Conservation (phyloP, 768 basidiomycete species). For the Russula foetens region DNA sequence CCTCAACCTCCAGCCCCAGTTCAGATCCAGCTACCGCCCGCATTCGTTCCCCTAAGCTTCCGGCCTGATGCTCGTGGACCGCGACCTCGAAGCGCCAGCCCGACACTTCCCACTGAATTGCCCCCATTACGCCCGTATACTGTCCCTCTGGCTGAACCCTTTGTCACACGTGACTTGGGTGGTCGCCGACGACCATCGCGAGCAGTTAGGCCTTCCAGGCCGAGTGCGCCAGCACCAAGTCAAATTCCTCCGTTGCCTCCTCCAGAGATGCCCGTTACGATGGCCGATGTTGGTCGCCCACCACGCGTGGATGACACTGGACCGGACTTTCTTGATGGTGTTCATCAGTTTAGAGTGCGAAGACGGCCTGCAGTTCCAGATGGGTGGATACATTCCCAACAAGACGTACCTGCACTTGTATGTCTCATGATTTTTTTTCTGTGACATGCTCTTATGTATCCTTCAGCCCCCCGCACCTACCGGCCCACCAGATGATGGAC, state of each 20-base stretch:
- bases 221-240: neutral
- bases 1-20: conserved; percentile 33
- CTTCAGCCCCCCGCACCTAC: neutral
- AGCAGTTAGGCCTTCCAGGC: neutral
- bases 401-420: neutral
- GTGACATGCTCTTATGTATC: neutral
- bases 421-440: neutral
- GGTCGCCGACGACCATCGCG: conserved; percentile 1
- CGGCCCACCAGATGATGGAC: neutral
- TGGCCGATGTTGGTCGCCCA: neutral
- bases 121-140: conserved; percentile 24
- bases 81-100: conserved; percentile 37
- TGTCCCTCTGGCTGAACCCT: conserved; percentile 7
- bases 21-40: conserved; percentile 41
- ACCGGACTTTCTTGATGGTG: neutral
- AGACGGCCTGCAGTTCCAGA: neutral
- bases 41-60: conserved; percentile 46
- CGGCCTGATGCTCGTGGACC: conserved; percentile 35
- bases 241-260: neutral
- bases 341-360: neutral
- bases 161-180: conserved; percentile 9
- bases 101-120: conserved; percentile 26
- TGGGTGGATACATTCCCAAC: neutral
- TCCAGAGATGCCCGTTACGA: neutral
- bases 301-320: neutral